Base-by-base conservation (phyloP, 352 stramenopile species). In the Thalassiosira livingstoniorum region DNA sequence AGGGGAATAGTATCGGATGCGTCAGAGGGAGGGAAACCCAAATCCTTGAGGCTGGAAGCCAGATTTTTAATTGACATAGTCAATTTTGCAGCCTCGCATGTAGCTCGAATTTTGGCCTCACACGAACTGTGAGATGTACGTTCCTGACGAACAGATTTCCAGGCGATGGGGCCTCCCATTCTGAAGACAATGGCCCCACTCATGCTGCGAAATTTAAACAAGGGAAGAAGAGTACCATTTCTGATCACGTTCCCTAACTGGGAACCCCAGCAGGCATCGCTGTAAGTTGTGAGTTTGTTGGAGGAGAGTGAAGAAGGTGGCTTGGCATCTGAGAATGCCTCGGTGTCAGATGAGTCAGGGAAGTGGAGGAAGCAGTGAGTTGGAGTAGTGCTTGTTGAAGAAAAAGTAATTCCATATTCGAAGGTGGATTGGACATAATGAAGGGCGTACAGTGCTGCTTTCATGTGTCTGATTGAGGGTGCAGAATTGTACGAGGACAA, bases 41-140 rank as follows among this genome's bases (percentile, higher is more conserved):
- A n/a, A 74, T 2, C 65, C 65, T n/a, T 53, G 10, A 27, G 4
- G 2, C 4, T 10, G 2, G 10, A 67, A 15, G 32, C 34, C 53
- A 39, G 15, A 66, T 77, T 57, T 1, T 39, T 7, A 4, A 60
- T 4, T 3, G 37, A 25, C 7, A 78, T 5, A 0, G 29, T 78
- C 5, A 69, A 39, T 31, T 68, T 67, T 21, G n/a, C 21, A 2
- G 25, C 39, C 21, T 47, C 29, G 43, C 69, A 60, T 10, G 68
- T 78, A 13, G 69, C 55, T 1, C 42, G 29, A 29, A 78, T 78
- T n/a, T 78, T 32, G 23, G 69, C 69, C 39, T 78, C 69, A 43
- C 69, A 62, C 1, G 69, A 68, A 27, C 54, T n/a, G n/a, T n/a
- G n/a, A n/a, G n/a, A n/a, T n/a, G n/a, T n/a, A n/a, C n/a, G n/a